These are phyloP conservation scores for Gloeostereum incarnatum DNA, from an alignment of 768 basidiomycete genomes.

Conservation along the genomic window DNA sequence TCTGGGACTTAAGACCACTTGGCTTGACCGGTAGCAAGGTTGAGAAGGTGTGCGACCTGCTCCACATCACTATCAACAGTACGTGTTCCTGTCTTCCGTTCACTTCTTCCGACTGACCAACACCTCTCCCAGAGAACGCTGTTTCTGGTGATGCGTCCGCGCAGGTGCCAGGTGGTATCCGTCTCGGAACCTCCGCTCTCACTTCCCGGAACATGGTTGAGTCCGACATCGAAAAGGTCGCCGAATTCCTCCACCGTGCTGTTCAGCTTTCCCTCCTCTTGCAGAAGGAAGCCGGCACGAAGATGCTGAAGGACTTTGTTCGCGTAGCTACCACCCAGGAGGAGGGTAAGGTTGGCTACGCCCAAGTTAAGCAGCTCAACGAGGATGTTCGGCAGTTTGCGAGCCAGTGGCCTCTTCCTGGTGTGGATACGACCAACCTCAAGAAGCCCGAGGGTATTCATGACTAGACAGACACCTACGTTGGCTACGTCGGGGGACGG, in stretches of 20 bases:
- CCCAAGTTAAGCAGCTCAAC: conserved; percentile 63
- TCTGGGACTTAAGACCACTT: conserved; percentile 95
- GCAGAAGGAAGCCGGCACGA: conserved; percentile 92
- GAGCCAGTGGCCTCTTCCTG: conserved; percentile 86
- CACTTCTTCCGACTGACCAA: neutral
- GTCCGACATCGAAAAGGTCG: conserved; percentile 80
- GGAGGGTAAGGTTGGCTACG: conserved; percentile 63
- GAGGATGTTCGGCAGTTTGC: conserved; percentile 81
- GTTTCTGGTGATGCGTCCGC: conserved; percentile 96
- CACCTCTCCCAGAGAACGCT: conserved; percentile 63
- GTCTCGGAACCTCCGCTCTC: conserved; percentile 88
- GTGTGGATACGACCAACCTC: conserved; percentile 47
- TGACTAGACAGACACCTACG: no score
- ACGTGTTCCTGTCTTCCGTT: conserved; percentile 17
- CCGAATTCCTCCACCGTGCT: conserved; percentile 86
- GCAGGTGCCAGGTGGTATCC: conserved; percentile 93
- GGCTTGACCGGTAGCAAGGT: conserved; percentile 97
- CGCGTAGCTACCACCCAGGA: conserved; percentile 61
- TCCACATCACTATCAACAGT: conserved; percentile 97
- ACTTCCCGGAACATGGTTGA: conserved; percentile 94
- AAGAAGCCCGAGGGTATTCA: conserved; percentile 56
- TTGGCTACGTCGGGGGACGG: no score
- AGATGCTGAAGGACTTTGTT: conserved; percentile 94
- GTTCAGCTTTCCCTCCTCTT: conserved; percentile 84
- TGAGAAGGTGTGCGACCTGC: conserved; percentile 95